Evolutionary conservation across 1,284 basidiomycete genomes (phyloP).

Genomic region (Cystobasidium pallidum): DNA sequence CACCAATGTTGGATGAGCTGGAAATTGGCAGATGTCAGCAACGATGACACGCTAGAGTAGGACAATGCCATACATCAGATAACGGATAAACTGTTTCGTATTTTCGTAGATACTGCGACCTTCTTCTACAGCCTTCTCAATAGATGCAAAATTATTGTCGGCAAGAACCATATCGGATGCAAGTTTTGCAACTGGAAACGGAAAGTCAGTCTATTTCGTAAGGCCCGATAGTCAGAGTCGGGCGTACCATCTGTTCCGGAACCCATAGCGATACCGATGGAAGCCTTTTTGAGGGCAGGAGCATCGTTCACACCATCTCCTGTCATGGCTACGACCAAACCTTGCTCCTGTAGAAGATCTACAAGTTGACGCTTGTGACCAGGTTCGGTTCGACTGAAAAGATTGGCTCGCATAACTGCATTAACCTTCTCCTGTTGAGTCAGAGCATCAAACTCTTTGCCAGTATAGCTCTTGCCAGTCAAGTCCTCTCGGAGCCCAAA

Average conservation of each 20-base stretch:
- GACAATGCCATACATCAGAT: conserved; percentile 76
- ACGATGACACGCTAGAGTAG: background rate
- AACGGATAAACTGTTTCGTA: conserved; percentile 94
- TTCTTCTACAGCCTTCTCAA: conserved; percentile 64
- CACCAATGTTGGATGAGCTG: conserved; percentile 54
- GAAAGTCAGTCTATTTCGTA: background rate
- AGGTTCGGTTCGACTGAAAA: conserved; percentile 94
- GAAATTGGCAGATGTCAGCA: conserved; percentile 52
- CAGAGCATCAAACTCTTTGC: conserved; percentile 84
- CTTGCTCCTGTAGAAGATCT: conserved; percentile 88
- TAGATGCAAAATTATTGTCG: conserved; percentile 60
- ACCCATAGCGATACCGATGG: conserved; percentile 60
- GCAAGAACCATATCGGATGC: conserved; percentile 60
- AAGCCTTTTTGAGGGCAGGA: conserved; percentile 58
- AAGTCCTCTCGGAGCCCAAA: conserved; percentile 67
- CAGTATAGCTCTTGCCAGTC: conserved; percentile 90
- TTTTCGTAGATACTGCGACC: conserved; percentile 98
- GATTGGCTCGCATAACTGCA: conserved; percentile 80
- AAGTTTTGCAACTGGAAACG: conserved; percentile 54
- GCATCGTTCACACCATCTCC: conserved; percentile 72
- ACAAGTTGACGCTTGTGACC: conserved; percentile 94
- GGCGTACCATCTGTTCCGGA: conserved; percentile 58
- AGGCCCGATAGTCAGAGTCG: background rate
- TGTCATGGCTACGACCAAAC: conserved; percentile 97
- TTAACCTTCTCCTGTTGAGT: conserved; percentile 75